phyloP scores from a whole-genome alignment of 441 rosid genomes.

The Gossypium trilobum region DNA sequence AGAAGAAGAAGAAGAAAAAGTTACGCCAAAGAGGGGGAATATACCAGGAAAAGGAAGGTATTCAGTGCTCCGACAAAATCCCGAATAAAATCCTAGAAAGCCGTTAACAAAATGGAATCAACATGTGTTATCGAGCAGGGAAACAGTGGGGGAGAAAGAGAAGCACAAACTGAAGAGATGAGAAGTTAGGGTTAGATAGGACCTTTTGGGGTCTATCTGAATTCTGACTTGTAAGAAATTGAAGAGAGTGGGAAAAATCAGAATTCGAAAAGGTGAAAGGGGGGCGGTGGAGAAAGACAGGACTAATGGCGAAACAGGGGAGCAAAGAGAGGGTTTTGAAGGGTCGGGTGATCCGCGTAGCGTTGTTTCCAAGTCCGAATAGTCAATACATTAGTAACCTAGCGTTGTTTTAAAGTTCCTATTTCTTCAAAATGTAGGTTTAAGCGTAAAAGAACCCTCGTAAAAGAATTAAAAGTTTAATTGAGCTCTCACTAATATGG shows the following conservation, averaged over 20 bases:
- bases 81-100: conserved; percentile 14
- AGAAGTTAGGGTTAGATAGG: not conserved
- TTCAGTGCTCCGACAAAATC: not conserved
- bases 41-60: not conserved
- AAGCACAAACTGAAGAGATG: not conserved
- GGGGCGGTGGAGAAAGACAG: not conserved
- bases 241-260: not conserved
- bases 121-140: not conserved
- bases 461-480: too few species aligned
- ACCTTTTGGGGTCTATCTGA: conserved; percentile 7
- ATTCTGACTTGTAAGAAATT: not conserved
- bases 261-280: not conserved
- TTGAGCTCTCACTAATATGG: too few species aligned
- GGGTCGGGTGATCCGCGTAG: conserved; percentile 17
- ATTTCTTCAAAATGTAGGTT: not conserved
- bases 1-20: not conserved
- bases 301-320: not conserved
- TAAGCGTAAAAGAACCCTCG: not conserved
- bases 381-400: not conserved
- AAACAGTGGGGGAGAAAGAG: not conserved
- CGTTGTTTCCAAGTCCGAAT: conserved; percentile 12
- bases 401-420: conserved; percentile 12
- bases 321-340: not conserved
- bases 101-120: not conserved
- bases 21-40: not conserved